Conservation (phyloP, 345 rosid genomes). For the Geranium rotundifolium region DNA sequence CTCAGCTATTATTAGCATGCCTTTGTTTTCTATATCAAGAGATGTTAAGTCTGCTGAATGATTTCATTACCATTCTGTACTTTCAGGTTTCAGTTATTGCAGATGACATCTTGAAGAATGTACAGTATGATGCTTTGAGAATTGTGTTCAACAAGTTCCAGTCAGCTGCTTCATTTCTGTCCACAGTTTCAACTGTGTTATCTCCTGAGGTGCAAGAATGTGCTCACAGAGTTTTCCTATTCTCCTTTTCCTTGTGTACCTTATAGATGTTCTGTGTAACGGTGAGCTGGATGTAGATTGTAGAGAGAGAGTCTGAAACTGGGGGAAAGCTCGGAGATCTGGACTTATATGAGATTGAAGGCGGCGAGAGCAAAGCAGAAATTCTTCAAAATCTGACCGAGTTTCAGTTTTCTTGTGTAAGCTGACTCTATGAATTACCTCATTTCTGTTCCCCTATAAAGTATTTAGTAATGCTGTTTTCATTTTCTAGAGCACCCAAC, state of each 20-base stretch:
- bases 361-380: constrained; percentile 87
- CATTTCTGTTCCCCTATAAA: not conserved
- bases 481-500: not conserved
- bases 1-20: not conserved
- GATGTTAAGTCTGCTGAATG: no score
- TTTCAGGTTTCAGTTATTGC: constrained; percentile 88
- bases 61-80: constrained; percentile 2
- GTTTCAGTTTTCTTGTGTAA: constrained; percentile 98
- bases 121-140: constrained; percentile 83
- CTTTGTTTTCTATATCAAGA: no score
- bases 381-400: constrained; percentile 85
- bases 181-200: constrained; percentile 70
- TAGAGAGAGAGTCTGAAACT: constrained; percentile 76
- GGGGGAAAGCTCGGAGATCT: constrained; percentile 90
- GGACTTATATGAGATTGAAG: constrained; percentile 93
- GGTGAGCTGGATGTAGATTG: constrained; percentile 31
- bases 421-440: constrained; percentile 12
- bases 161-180: constrained; percentile 60
- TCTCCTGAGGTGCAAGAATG: constrained; percentile 58
- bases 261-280: not conserved
- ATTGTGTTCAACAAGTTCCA: constrained; percentile 87
- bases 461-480: not conserved
- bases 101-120: constrained; percentile 91
- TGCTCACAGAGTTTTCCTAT: constrained; percentile 1
- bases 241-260: not conserved